Evolutionary conservation across 1,284 basidiomycete species (phyloP).

Genomic region (Phellinidium pouzarii): DNA sequence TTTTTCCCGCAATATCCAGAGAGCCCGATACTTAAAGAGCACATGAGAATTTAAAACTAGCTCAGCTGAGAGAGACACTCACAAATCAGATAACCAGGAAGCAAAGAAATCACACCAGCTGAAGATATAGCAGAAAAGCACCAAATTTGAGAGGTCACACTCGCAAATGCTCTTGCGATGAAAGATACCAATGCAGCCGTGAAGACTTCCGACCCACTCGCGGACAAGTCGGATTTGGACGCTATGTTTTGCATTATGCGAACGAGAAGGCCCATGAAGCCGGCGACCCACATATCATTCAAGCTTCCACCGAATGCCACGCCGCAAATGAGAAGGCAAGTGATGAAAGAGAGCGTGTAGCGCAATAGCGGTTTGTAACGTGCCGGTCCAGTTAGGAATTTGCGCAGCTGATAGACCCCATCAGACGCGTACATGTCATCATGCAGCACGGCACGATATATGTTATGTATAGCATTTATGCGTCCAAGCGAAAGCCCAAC

Average conservation of each 20-base stretch:
- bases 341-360: constrained; percentile 67
- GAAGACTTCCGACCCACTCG: constrained; percentile 85
- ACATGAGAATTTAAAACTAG: not conserved
- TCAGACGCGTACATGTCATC: constrained; percentile 63
- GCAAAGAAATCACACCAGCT: constrained; percentile 72
- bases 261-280: constrained; percentile 58
- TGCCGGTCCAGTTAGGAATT: constrained; percentile 53
- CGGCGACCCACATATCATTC: constrained; percentile 77
- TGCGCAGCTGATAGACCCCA: constrained; percentile 54
- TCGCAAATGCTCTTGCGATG: constrained; percentile 69
- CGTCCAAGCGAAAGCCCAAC: constrained; percentile 69
- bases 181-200: constrained; percentile 80
- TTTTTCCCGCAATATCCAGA: constrained; percentile 82
- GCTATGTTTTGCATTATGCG: constrained; percentile 68
- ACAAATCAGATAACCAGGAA: constrained; percentile 81
- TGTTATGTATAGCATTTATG: constrained; percentile 63
- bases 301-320: constrained; percentile 79
- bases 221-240: constrained; percentile 70
- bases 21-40: constrained; percentile 66
- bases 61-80: constrained; percentile 26
- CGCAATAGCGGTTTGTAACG: constrained; percentile 57
- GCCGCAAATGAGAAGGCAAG: constrained; percentile 71
- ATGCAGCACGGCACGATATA: constrained; percentile 75
- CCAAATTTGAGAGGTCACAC: constrained; percentile 66
- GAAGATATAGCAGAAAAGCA: constrained; percentile 87